These are phyloP conservation scores for Saturnispora mendoncae DNA, from an alignment of 805 yeast genomes.

Conservation along the genomic window DNA sequence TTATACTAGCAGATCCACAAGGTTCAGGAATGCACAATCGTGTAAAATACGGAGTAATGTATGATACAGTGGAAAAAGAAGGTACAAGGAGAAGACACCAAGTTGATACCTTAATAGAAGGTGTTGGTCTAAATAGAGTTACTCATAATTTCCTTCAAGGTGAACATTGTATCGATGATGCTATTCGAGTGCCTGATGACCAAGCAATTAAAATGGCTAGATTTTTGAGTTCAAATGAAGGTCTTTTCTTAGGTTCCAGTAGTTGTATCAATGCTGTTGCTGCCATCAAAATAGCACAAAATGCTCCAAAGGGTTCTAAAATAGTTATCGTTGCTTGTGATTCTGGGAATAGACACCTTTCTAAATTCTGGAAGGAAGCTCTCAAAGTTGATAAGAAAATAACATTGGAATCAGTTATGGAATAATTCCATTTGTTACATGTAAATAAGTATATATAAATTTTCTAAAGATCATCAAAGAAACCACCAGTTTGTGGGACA, in stretches of 20 bases:
- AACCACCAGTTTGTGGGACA: conserved; percentile 41
- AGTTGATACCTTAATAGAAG: conserved; percentile 91
- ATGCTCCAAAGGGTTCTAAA: conserved; percentile 47
- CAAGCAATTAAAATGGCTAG: conserved; percentile 88
- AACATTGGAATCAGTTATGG: conserved; percentile 32
- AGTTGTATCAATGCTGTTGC: conserved; percentile 94
- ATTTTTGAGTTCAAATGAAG: conserved; percentile 71
- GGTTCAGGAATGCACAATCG: conserved; percentile 88
- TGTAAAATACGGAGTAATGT: conserved; percentile 88
- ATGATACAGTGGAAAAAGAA: conserved; percentile 77
- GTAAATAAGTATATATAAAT: background rate
- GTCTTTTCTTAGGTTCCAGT: conserved; percentile 84
- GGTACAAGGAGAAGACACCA: conserved; percentile 94
- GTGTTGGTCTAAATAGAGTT: conserved; percentile 82
- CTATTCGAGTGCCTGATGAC: conserved; percentile 68
- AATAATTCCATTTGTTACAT: background rate
- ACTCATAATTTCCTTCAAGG: conserved; percentile 76
- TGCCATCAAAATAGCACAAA: conserved; percentile 51
- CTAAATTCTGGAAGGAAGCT: conserved; percentile 86
- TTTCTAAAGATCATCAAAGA: conserved; percentile 48
- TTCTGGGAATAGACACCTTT: conserved; percentile 80
- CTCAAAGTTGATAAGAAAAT: conserved; percentile 30
- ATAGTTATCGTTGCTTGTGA: conserved; percentile 88
- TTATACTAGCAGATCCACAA: conserved; percentile 87
- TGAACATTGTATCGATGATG: conserved; percentile 62